Base-by-base conservation (phyloP, 257 asterid genomes). In the Ajuga chamaepitys region DNA sequence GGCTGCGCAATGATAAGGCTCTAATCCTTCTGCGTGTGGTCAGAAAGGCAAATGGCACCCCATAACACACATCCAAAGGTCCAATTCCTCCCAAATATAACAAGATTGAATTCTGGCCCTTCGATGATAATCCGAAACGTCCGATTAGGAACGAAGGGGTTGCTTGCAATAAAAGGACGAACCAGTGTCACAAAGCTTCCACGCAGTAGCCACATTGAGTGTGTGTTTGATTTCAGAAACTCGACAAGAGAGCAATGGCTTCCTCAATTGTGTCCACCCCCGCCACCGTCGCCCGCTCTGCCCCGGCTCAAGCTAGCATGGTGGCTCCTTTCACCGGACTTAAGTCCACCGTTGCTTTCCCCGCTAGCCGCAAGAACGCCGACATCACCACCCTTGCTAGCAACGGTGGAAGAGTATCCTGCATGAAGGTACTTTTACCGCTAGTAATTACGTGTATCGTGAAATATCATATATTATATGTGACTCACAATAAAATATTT, bases 321-420 rank as follows among this genome's bases (percentile, higher is more conserved):
- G 76, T 72, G 64, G 79, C 81, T 14, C 79, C 84, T 1, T 80
- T 72, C 75, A 64, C 64, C 59, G 85, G 85, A 9, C 82, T 76
- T 8, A 80, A 80, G 68, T 76, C 85, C 56, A 28, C 11, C 56
- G 62, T 72, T 50, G 65, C 75, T 16, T 70, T 75, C 71, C 84
- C 78, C 47, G 4, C 50, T 58, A 70, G 66, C 73, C 67, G 73
- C 72, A 76, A 71, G 78, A 14, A 1, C 48, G 56, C 53, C 3
- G 81, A 75, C 77, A 55, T 75, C 81, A 66, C 83, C 71, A 51
- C 77, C 62, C 18, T 74, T 34, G 69, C 83, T 20, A 71, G 21
- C 79, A 77, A 75, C 34, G 83, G 81, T 2, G 73, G 77, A 0
- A 78, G 74, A 64, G 83, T 78, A 38, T 58, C 59, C 0, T 81